Evolutionary conservation across 2,329 filamentous ascomycete species (phyloP).

Genomic region (Calonectria naviculata): DNA sequence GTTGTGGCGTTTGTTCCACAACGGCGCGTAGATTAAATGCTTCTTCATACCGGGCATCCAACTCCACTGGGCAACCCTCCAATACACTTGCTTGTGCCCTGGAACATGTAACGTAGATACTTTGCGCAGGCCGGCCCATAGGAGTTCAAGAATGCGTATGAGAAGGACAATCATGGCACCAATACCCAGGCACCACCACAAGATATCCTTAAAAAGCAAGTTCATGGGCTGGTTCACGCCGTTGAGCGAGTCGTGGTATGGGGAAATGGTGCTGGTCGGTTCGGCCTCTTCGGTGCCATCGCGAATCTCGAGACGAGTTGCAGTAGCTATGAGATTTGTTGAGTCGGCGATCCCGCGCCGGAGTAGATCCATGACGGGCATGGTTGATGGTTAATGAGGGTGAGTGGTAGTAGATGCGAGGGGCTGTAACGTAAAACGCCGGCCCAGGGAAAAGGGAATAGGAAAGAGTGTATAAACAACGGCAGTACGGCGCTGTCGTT

Average conservation of each 20-base stretch:
- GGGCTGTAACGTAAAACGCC: not conserved
- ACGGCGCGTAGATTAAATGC: conserved; percentile 68
- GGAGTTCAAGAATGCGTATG: conserved; percentile 65
- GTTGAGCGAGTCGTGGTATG: conserved; percentile 66
- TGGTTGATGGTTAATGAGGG: conserved; percentile 21
- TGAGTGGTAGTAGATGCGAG: not conserved
- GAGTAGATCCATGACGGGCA: conserved; percentile 46
- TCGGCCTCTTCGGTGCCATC: conserved; percentile 42
- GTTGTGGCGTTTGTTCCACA: conserved; percentile 75
- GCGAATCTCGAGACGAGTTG: conserved; percentile 43
- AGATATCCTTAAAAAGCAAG: conserved; percentile 64
- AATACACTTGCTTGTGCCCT: conserved; percentile 67
- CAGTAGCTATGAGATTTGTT: conserved; percentile 44
- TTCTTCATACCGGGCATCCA: conserved; percentile 74
- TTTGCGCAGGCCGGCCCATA: conserved; percentile 67
- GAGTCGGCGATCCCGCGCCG: conserved; percentile 46
- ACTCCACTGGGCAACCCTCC: conserved; percentile 66
- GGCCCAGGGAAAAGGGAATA: not conserved
- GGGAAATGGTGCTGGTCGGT: conserved; percentile 62
- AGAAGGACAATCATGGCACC: conserved; percentile 64
- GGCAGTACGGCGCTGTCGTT: conserved; percentile 12
- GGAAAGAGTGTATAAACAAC: conserved; percentile 23
- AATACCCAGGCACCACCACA: conserved; percentile 72
- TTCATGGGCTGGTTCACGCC: conserved; percentile 71
- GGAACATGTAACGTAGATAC: conserved; percentile 67